These are phyloP conservation scores for Suillus luteus DNA, from an alignment of 768 basidiomycete species.

Conservation along the genomic window DNA sequence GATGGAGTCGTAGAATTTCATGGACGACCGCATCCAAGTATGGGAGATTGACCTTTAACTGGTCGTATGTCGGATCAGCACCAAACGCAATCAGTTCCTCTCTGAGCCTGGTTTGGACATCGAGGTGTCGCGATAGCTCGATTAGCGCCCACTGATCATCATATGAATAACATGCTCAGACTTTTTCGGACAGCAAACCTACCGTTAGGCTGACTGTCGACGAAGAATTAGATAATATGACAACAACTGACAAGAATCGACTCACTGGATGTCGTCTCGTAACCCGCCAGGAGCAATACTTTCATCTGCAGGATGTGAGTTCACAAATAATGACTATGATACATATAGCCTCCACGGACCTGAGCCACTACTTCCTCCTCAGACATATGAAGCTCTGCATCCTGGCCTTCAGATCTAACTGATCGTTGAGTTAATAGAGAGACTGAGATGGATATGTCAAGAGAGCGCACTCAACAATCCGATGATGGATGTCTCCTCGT, in stretches of 20 bases:
- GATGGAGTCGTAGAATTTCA: slow-evolving; percentile 46
- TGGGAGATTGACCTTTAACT: slow-evolving; percentile 49
- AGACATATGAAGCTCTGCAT: slow-evolving; percentile 27
- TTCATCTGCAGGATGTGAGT: slow-evolving; percentile 17
- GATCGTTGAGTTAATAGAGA: background rate
- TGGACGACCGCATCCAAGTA: slow-evolving; percentile 55
- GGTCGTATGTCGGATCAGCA: slow-evolving; percentile 55
- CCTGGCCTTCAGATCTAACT: slow-evolving; percentile 40
- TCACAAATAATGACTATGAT: background rate
- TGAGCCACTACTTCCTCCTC: slow-evolving; percentile 30
- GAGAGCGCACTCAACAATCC: slow-evolving; percentile 25
- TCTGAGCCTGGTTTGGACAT: slow-evolving; percentile 50
- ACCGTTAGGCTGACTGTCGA: slow-evolving; percentile 22
- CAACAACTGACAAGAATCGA: background rate
- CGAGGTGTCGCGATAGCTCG: slow-evolving; percentile 48
- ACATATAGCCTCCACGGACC: slow-evolving; percentile 8
- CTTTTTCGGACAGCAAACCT: background rate
- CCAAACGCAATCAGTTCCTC: slow-evolving; percentile 47
- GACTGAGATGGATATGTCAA: slow-evolving; percentile 19
- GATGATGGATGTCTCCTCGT: slow-evolving; percentile 30
- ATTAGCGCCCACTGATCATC: slow-evolving; percentile 53
- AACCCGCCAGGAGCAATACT: slow-evolving; percentile 21
- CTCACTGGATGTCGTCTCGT: slow-evolving; percentile 26
- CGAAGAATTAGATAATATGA: background rate
- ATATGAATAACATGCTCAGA: background rate